These are phyloP conservation scores for Saccharomycopsis javanensis DNA, from an alignment of 805 yeast species.

Conservation along the genomic window DNA sequence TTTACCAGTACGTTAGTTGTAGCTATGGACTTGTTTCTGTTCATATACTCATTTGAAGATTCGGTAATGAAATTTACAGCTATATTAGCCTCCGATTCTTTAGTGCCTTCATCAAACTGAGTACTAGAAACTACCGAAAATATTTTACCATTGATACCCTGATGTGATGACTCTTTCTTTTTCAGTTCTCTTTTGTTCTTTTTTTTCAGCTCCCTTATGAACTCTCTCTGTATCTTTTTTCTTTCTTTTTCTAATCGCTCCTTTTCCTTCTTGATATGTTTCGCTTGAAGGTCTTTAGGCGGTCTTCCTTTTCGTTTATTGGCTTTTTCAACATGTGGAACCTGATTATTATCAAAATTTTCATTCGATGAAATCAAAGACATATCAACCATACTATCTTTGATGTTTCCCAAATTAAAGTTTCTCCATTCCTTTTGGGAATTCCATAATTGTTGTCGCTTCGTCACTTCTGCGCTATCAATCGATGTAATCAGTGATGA, in stretches of 20 bases:
- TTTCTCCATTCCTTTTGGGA: background rate
- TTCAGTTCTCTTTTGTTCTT: background rate
- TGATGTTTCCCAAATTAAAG: background rate
- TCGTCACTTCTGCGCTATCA: background rate
- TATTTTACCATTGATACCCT: background rate
- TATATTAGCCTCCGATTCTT: background rate
- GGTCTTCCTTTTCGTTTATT: background rate
- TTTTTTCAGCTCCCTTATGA: background rate
- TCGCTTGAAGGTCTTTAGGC: background rate
- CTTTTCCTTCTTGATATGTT: background rate
- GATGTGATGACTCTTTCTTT: background rate
- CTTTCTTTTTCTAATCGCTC: background rate
- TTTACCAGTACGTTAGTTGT: background rate
- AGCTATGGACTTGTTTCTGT: background rate
- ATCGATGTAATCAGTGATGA: background rate
- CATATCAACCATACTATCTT: background rate
- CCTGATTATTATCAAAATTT: background rate
- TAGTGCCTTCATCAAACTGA: background rate
- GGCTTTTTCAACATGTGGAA: background rate
- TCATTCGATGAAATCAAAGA: background rate
- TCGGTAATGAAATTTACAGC: background rate
- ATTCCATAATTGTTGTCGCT: background rate
- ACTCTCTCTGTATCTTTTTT: background rate
- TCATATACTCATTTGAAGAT: background rate
- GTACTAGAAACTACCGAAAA: background rate